phyloP scores from a whole-genome alignment of 805 yeast species.

The Teunomyces stri region DNA sequence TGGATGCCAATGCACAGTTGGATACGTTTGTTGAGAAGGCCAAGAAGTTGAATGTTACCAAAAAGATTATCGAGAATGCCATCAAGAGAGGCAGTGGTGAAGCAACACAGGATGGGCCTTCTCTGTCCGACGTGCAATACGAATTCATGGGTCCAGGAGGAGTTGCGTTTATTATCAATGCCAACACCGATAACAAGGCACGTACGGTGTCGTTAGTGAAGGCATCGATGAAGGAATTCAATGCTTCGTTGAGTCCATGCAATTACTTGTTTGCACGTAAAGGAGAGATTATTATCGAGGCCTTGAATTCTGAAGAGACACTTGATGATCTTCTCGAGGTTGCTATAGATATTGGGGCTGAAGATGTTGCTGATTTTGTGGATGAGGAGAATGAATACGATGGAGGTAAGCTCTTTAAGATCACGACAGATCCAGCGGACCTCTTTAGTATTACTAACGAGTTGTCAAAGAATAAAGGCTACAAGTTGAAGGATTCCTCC shows the following conservation, averaged over 20 bases:
- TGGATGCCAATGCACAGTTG: slow-evolving; percentile 62
- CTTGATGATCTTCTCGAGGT: slow-evolving; percentile 73
- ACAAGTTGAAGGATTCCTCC: slow-evolving; percentile 66
- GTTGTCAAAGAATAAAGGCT: slow-evolving; percentile 47
- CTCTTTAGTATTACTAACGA: slow-evolving; percentile 59
- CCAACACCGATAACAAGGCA: slow-evolving; percentile 84
- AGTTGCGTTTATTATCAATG: slow-evolving; percentile 79
- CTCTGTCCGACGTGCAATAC: slow-evolving; percentile 53
- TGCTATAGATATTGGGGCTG: slow-evolving; percentile 75
- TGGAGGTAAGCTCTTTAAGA: slow-evolving; percentile 33
- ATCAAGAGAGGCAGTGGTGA: slow-evolving; percentile 81
- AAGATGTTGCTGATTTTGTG: slow-evolving; percentile 63
- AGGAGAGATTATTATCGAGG: slow-evolving; percentile 65
- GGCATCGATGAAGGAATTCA: slow-evolving; percentile 68
- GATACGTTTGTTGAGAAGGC: slow-evolving; percentile 79
- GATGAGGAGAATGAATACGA: slow-evolving; percentile 42
- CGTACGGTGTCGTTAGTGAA: slow-evolving; percentile 76
- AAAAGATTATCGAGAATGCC: slow-evolving; percentile 84
- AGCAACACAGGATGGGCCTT: slow-evolving; percentile 43
- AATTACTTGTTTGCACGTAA: slow-evolving; percentile 71
- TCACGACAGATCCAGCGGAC: slow-evolving; percentile 63
- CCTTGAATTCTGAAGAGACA: slow-evolving; percentile 28
- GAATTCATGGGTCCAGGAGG: slow-evolving; percentile 96
- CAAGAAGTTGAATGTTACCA: slow-evolving; percentile 69
- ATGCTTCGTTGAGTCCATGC: slow-evolving; percentile 74